phyloP scores from a whole-genome alignment of 2,329 filamentous ascomycete species.

The Cladobotryum protrusum region DNA sequence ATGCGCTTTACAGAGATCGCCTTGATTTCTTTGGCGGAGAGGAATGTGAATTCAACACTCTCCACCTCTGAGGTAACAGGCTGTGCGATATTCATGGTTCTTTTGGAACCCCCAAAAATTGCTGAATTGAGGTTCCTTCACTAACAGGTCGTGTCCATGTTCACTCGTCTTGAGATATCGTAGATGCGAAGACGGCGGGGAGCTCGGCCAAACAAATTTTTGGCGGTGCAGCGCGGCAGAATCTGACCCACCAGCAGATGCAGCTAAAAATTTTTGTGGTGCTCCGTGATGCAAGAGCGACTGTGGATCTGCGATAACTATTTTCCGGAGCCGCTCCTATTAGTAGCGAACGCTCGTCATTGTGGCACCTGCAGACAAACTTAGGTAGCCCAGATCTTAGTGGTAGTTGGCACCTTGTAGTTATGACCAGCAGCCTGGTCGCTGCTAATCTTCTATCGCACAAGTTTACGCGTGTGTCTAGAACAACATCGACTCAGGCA shows the following conservation, averaged over 20 bases:
- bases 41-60: conserved; percentile 83
- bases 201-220: conserved; percentile 31
- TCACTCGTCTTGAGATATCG: neutral
- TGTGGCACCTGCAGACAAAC: too few relatives aligned
- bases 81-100: conserved; percentile 65
- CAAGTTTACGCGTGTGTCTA: too few relatives aligned
- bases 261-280: neutral
- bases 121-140: conserved; percentile 1
- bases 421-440: too few relatives aligned
- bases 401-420: too few relatives aligned
- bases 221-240: conserved; percentile 41
- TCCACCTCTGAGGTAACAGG: conserved; percentile 78
- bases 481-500: too few relatives aligned
- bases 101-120: conserved; percentile 4
- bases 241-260: conserved; percentile 17
- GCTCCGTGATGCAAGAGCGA: too few relatives aligned
- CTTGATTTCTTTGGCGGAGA: conserved; percentile 76
- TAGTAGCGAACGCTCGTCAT: too few relatives aligned
- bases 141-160: conserved; percentile 15
- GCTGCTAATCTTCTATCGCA: too few relatives aligned
- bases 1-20: conserved; percentile 90
- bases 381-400: too few relatives aligned
- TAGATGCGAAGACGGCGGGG: conserved; percentile 9
- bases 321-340: too few relatives aligned
- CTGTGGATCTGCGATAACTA: too few relatives aligned